phyloP scores from a whole-genome alignment of 208 protist species.

The Acanthamoeba sp. region DNA sequence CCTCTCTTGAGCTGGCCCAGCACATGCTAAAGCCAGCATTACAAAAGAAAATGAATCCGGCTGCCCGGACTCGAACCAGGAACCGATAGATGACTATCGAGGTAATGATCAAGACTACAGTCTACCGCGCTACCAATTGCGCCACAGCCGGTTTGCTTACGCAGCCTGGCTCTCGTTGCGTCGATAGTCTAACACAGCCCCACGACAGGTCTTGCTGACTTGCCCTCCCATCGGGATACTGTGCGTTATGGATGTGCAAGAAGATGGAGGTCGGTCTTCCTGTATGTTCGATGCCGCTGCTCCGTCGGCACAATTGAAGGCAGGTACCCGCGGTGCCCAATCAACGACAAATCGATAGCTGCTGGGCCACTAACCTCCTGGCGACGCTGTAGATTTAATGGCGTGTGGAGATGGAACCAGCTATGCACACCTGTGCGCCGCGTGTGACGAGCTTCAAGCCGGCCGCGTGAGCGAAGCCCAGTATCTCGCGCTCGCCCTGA shows the following conservation, averaged over 20 bases:
- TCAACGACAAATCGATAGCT: too few species aligned
- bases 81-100: conserved; percentile 8
- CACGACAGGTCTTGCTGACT: too few species aligned
- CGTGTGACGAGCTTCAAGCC: not conserved
- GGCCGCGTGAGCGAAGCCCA: not conserved
- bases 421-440: not conserved
- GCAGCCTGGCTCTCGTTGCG: too few species aligned
- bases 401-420: conserved; percentile 4
- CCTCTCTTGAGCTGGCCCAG: too few species aligned
- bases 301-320: not conserved
- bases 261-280: too few species aligned
- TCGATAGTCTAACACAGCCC: too few species aligned
- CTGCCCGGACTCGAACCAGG: conserved; percentile 12
- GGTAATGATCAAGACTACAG: not conserved
- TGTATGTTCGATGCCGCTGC: not conserved
- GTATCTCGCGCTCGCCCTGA: not conserved
- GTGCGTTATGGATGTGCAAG: too few species aligned
- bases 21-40: too few species aligned
- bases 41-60: not conserved
- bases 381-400: not conserved
- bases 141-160: not conserved
- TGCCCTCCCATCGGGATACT: too few species aligned
- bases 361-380: not conserved
- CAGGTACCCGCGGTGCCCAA: not conserved
- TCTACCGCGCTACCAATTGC: conserved; percentile 16